Conservation (phyloP, 2,329 filamentous ascomycete genomes). For the Cercospora sp. region DNA sequence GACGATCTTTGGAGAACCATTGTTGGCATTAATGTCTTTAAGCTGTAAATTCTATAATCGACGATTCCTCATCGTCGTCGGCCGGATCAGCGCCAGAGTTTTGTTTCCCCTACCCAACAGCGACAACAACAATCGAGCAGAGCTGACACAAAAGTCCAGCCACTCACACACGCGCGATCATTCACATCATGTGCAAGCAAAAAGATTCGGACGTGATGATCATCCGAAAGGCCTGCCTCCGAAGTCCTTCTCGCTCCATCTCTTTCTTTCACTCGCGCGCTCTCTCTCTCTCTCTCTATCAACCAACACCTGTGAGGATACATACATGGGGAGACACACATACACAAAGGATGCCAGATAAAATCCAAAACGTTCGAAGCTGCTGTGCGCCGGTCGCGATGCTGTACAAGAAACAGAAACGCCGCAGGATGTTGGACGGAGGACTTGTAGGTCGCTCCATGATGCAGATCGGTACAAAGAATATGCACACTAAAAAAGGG, state of each 20-base stretch:
- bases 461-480: conserved; percentile 9
- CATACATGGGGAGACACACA: not conserved
- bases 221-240: conserved; percentile 12
- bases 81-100: not conserved
- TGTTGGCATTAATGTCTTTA: conserved; percentile 7
- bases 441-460: not conserved
- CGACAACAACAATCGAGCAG: not conserved
- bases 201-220: not conserved
- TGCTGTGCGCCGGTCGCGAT: not conserved
- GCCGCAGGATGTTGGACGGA: not conserved
- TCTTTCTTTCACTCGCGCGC: not conserved
- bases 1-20: not conserved
- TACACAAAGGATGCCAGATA: conserved; percentile 6
- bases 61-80: conserved; percentile 1
- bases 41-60: not conserved
- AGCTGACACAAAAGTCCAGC: not conserved
- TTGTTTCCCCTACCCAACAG: not conserved
- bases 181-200: not conserved
- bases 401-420: conserved; percentile 10
- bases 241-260: not conserved
- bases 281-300: not conserved
- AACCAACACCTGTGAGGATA: not conserved
- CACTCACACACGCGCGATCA: not conserved
- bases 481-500: conserved; percentile 9
- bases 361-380: not conserved